Evolutionary conservation across 2,329 filamentous ascomycete genomes (phyloP), one percentile per base, ranked within the genome.

Genomic region (Xylariaceae sp.): DNA sequence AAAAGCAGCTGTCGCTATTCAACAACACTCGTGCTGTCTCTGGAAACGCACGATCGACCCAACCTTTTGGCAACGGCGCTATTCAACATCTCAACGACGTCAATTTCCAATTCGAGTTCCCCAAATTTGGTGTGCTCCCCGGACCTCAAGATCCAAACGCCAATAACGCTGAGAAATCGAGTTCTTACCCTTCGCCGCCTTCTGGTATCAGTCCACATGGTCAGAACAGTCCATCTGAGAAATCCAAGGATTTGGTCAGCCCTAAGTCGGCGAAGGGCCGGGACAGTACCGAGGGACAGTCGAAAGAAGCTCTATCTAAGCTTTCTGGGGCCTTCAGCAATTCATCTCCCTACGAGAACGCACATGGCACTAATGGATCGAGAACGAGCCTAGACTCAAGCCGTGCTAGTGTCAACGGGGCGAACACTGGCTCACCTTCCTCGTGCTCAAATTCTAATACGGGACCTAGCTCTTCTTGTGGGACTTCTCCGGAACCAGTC

Each of bases 101-200:
- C 71, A 92, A 89, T 71, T 98, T 98, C 70, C 88, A 93, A 64
- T 98, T 99, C 66, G 93, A 98, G 65, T 98, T 98, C 63, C 93
- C 95, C 62, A 93, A 90, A 70, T 98, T 99, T 68, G 95, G 95
- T 45, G 83, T 87, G 56, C 81, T 96, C 21, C 82, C 83, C 0
- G 79, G 82, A 4, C 76, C 79, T 7, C 65, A 49, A 44, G 50
- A 51, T 9, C 56, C 59, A 10, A 54, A 59, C 19, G 57, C 40
- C 19, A 57, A 55, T 20, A 48, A 45, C 45, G 18, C 44, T 21
- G 66, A 65, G 41, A 56, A 59, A 19, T 44, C 65, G 14, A 45
- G 64, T 9, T 63, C 66, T 16, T 65, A 69, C 43, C 59, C 67
- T 16, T 66, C 69, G 1, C 59, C 67, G 10, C 57, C 67, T 16